A percentile compares a stretch with the other conserved stretches of the same genome.
Conservation (phyloP, 192 early-diverging fungal species). For the Coemansia sp. region DNA sequence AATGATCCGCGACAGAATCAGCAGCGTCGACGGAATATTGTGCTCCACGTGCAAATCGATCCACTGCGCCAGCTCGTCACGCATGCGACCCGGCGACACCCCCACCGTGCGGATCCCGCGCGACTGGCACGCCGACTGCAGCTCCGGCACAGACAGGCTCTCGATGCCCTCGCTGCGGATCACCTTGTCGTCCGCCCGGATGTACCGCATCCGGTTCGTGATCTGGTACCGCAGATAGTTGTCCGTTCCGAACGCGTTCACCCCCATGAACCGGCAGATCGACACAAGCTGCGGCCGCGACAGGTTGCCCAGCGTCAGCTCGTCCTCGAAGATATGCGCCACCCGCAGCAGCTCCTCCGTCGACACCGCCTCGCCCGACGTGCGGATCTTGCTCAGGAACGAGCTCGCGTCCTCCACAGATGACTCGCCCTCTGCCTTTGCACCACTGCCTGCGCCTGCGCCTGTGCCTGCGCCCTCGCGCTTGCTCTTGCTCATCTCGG, state of each 20-base stretch:
- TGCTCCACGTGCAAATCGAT: constrained; percentile 90
- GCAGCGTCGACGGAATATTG: constrained; percentile 84
- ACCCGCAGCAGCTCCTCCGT: constrained; percentile 81
- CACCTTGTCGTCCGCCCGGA: constrained; percentile 87
- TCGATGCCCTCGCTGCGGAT: constrained; percentile 86
- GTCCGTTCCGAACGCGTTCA: constrained; percentile 98
- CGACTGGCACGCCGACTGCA: constrained; percentile 81
- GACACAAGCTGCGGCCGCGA: constrained; percentile 91
- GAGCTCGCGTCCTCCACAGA: constrained; percentile 25
- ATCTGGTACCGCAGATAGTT: constrained; percentile 92
- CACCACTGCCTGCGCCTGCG: background rate
- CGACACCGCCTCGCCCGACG: constrained; percentile 75
- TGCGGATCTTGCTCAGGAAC: constrained; percentile 63
- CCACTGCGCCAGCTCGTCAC: constrained; percentile 90
- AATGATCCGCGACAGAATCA: constrained; percentile 90
- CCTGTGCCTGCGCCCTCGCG: background rate
- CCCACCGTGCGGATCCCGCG: constrained; percentile 90
- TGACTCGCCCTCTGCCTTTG: constrained; percentile 3
- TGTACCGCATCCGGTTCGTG: constrained; percentile 78
- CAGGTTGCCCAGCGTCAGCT: constrained; percentile 89
- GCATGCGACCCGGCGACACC: constrained; percentile 84
- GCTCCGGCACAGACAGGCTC: constrained; percentile 80
- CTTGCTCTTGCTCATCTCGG: constrained; percentile 62
- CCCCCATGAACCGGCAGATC: constrained; percentile 93
- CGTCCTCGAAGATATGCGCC: constrained; percentile 89